Base-by-base conservation (phyloP, 2,329 filamentous ascomycete species). In the Xylariaceae sp. region DNA sequence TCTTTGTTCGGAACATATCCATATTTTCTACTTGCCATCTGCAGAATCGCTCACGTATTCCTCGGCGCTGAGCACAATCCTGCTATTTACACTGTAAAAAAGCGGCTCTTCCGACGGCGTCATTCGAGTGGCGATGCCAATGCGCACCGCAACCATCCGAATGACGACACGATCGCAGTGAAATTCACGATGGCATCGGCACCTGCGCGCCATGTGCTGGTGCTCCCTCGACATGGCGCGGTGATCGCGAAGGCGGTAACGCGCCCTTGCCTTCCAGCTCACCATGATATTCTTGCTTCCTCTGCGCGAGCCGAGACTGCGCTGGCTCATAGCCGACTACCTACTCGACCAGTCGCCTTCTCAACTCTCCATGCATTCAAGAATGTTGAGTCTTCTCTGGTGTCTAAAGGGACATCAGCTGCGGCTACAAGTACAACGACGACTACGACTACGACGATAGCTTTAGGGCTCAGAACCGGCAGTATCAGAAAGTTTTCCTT, bases 211-310 rank as follows among this genome's bases (percentile, higher is more conserved):
- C 63, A 56, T 42, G 60, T 45, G 58, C 53, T 66, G 61, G 54
- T 54, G n/a, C 15, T 52, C 73, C 78, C 78, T 63, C 76, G 75
- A 68, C 73, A 76, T 71, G 73, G 73, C 66, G 72, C 73, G 64
- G 67, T 68, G 70, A 69, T 72, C 56, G 68, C 67, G 52, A 68
- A 64, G 56, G 58, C 70, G 56, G 30, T 63, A 58, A 57, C 63
- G 50, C 62, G 61, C 59, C 53, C 62, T 53, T 30, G 50, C 45
- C 58, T 56, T 51, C 52, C 49, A 18, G 50, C 62, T 61, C 55
- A 55, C 47, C 53, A 56, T 45, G 50, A 54, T 45, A 51, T 60
- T 39, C 57, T 50, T 56, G 55, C 50, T 37, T 59, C 30, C 9
- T 39, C 58, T 37, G 42, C 58, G 17, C 62, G 45, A n/a, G 52